A percentile compares a stretch with the other conserved stretches of the same genome.
phyloP scores from a whole-genome alignment of 2,329 filamentous ascomycete species.

The Colletotrichum truncatum region DNA sequence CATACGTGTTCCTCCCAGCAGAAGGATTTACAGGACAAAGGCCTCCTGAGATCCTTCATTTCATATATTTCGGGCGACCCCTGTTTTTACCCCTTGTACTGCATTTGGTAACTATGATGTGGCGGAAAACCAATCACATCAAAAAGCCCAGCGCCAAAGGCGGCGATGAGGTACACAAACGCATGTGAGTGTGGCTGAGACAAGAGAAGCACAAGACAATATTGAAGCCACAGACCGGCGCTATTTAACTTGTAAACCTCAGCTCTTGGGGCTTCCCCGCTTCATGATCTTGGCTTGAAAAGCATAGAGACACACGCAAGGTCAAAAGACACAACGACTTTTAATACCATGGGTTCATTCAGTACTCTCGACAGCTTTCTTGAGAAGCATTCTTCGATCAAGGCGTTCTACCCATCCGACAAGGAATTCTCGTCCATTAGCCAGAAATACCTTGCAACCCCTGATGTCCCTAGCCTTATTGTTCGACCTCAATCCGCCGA shows the following conservation, averaged over 20 bases:
- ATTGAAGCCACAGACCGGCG: too few species aligned
- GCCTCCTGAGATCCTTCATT: not conserved
- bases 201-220: too few species aligned
- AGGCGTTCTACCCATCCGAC: not conserved
- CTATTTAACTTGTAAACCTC: too few species aligned
- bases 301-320: not conserved
- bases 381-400: conserved; percentile 6
- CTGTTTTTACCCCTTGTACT: too few species aligned
- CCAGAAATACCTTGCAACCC: not conserved
- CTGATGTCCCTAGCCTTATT: not conserved
- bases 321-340: not conserved
- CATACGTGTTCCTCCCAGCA: not conserved
- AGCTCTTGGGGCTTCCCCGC: not conserved
- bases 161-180: too few species aligned
- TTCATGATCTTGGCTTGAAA: not conserved
- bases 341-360: not conserved
- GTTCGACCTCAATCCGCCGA: not conserved
- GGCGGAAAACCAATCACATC: too few species aligned
- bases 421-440: not conserved
- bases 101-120: too few species aligned
- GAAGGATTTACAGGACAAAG: too few species aligned
- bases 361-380: not conserved
- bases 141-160: too few species aligned
- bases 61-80: too few species aligned
- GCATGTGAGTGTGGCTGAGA: too few species aligned